Conservation (phyloP, 208 protist species). For the Trypanosoma rangeli region DNA sequence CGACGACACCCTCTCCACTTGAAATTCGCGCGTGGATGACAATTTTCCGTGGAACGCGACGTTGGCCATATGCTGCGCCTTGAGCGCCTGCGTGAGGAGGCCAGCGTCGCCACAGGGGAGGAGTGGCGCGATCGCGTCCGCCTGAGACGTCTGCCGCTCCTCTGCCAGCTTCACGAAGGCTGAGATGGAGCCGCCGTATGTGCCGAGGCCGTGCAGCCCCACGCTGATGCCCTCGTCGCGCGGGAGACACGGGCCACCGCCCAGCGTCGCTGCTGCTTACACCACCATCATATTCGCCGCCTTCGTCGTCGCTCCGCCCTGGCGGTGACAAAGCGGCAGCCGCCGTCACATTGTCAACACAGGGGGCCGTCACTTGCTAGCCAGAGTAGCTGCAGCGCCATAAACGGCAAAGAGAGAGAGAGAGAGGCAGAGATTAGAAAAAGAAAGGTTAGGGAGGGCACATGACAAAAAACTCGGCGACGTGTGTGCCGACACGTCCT, state of each 20-base stretch:
- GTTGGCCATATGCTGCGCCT: conserved; percentile 49
- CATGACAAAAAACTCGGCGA: no score
- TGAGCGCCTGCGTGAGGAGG: conserved; percentile 41
- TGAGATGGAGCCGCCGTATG: conserved; percentile 83
- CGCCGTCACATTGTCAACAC: conserved; percentile 1
- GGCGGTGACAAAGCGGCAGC: background rate
- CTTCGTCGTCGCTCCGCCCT: background rate
- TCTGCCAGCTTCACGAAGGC: conserved; percentile 69
- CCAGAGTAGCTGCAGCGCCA: background rate
- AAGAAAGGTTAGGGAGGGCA: no score
- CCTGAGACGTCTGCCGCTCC: conserved; percentile 30
- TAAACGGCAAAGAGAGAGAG: background rate
- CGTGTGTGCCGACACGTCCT: no score
- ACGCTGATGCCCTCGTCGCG: conserved; percentile 62
- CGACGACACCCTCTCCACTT: background rate
- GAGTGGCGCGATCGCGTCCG: conserved; percentile 9
- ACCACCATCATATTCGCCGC: background rate
- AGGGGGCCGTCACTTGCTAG: no score
- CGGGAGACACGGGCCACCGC: conserved; percentile 32
- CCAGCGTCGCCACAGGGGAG: conserved; percentile 68
- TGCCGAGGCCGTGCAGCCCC: conserved; percentile 58
- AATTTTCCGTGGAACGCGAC: conserved; percentile 64
- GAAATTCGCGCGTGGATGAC: conserved; percentile 32
- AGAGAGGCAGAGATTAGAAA: background rate
- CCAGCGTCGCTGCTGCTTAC: conserved; percentile 13